These are phyloP conservation scores for Clavispora fructus DNA, from an alignment of 805 yeast species.

Conservation along the genomic window DNA sequence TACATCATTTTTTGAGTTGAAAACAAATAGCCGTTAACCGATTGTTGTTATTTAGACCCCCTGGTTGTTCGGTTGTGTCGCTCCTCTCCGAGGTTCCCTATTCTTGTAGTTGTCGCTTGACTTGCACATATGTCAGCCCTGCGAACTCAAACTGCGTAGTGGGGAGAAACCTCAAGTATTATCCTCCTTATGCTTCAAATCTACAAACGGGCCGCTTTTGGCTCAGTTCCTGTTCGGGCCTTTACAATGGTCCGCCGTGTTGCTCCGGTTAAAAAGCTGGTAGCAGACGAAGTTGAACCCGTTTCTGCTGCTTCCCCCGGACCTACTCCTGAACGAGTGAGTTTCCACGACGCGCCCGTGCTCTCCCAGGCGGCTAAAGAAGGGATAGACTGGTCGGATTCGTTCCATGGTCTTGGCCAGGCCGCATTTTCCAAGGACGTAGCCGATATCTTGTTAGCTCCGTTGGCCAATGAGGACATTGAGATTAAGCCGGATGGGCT, in stretches of 20 bases:
- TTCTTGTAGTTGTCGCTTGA: no score
- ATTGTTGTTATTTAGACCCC: no score
- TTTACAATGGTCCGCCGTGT: slow-evolving; percentile 14
- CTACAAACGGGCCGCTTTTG: background rate
- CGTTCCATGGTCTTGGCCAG: slow-evolving; percentile 81
- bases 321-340: slow-evolving; percentile 1
- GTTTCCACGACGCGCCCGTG: slow-evolving; percentile 22
- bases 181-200: background rate
- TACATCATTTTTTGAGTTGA: no score
- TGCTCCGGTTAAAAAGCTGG: slow-evolving; percentile 6
- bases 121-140: background rate
- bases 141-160: background rate
- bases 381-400: slow-evolving; percentile 72
- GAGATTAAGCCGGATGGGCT: slow-evolving; percentile 96
- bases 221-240: slow-evolving; percentile 1
- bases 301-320: background rate
- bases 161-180: background rate
- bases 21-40: no score
- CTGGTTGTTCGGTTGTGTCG: no score
- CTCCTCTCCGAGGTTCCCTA: no score
- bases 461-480: slow-evolving; percentile 65
- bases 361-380: slow-evolving; percentile 13
- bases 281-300: background rate
- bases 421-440: slow-evolving; percentile 65
- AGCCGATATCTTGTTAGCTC: slow-evolving; percentile 55